Conservation (phyloP, 1,284 basidiomycete genomes). For the Schizopora paradoxa region DNA sequence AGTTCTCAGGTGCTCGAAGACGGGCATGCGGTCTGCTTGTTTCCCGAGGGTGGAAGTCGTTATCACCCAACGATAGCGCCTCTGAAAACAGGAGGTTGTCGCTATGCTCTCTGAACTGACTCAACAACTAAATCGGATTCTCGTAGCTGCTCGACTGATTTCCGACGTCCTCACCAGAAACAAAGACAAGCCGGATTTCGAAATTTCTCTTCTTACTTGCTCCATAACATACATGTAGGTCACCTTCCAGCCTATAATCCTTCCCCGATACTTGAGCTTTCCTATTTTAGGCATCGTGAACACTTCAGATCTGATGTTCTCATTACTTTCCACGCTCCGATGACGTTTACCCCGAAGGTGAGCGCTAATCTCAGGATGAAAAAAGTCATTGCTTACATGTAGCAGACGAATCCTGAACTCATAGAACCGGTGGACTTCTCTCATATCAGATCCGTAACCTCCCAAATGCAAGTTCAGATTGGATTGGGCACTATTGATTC, state of each 20-base stretch:
- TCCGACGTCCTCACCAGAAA: constrained; percentile 75
- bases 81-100: constrained; percentile 72
- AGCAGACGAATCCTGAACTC: constrained; percentile 63
- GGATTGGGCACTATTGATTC: constrained; percentile 74
- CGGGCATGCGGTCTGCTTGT: constrained; percentile 77
- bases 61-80: constrained; percentile 81
- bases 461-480: constrained; percentile 60
- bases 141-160: constrained; percentile 68
- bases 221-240: constrained; percentile 78
- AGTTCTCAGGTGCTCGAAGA: constrained; percentile 58
- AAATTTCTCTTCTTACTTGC: constrained; percentile 68
- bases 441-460: constrained; percentile 56
- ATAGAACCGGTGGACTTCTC: constrained; percentile 60
- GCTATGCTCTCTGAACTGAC: constrained; percentile 3
- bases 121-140: background rate
- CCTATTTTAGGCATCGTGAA: constrained; percentile 46
- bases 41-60: constrained; percentile 79
- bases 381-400: constrained; percentile 3
- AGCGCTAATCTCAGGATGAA: constrained; percentile 6
- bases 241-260: background rate
- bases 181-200: constrained; percentile 59
- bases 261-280: constrained; percentile 33
- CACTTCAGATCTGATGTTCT: constrained; percentile 84
- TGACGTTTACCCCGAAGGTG: constrained; percentile 62
- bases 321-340: constrained; percentile 75